phyloP scores from a whole-genome alignment of 805 yeast species.

The Candida dendrica region DNA sequence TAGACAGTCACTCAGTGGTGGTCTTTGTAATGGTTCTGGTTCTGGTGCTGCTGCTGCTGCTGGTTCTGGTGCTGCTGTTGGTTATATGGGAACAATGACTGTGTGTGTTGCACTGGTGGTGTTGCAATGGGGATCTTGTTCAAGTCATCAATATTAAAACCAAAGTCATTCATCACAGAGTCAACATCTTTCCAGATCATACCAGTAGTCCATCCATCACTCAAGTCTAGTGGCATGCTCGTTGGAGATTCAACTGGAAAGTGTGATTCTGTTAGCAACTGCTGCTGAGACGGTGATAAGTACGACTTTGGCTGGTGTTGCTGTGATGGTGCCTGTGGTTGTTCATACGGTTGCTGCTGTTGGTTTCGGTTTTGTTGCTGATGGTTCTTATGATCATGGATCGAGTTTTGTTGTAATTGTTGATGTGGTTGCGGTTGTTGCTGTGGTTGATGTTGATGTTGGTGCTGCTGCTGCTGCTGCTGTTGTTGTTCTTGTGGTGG shows the following conservation, averaged over 20 bases:
- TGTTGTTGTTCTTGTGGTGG: background rate
- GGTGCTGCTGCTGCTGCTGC: background rate
- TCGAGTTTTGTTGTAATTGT: no score
- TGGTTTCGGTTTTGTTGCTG: background rate
- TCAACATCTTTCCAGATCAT: constrained; percentile 71
- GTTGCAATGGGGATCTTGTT: constrained; percentile 3
- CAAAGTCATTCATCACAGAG: constrained; percentile 85
- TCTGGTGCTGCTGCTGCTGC: no score
- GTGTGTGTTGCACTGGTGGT: background rate
- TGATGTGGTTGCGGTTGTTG: background rate
- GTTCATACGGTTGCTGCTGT: constrained; percentile 2
- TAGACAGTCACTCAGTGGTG: no score
- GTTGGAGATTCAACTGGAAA: constrained; percentile 13
- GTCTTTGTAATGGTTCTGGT: background rate
- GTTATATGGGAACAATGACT: constrained; percentile 1
- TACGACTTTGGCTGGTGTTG: background rate
- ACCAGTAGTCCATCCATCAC: constrained; percentile 37
- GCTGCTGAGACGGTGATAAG: background rate
- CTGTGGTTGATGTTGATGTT: background rate
- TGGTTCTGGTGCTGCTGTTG: background rate
- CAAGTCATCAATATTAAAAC: constrained; percentile 54
- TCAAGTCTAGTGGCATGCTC: constrained; percentile 22
- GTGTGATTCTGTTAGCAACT: constrained; percentile 9
- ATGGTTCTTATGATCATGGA: no score
- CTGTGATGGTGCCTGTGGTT: constrained; percentile 1